Evolutionary conservation across 2,329 filamentous ascomycete species (phyloP).

Genomic region (Neonectria neomacrospora): DNA sequence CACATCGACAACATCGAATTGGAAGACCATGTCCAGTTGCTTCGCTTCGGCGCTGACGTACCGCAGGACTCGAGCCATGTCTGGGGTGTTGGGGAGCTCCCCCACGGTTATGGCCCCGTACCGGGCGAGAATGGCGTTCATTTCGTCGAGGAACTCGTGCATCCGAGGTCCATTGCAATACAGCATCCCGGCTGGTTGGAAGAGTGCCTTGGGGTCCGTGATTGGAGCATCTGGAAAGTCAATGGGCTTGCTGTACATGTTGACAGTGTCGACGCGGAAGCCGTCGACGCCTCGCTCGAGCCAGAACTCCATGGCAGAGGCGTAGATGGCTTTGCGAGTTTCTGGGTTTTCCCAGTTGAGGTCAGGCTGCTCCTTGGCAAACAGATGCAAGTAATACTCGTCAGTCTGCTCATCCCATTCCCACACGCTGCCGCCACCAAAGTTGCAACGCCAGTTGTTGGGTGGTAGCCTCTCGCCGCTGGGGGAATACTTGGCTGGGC

Average conservation of each 20-base stretch:
- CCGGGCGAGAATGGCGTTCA: conserved; percentile 67
- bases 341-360: conserved; percentile 84
- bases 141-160: conserved; percentile 74
- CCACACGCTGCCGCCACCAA: conserved; percentile 71
- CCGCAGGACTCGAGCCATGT: conserved; percentile 65
- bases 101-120: conserved; percentile 78
- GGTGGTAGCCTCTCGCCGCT: conserved; percentile 74
- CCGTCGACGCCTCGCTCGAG: conserved; percentile 77
- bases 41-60: conserved; percentile 69
- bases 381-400: conserved; percentile 83
- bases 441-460: conserved; percentile 78
- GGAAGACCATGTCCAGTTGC: conserved; percentile 77
- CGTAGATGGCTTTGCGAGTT: conserved; percentile 75
- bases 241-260: conserved; percentile 74
- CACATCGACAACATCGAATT: conserved; percentile 72
- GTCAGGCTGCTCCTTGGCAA: conserved; percentile 80
- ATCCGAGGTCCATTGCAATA: conserved; percentile 76
- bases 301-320: conserved; percentile 82
- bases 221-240: conserved; percentile 69
- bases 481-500: conserved; percentile 61
- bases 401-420: conserved; percentile 76
- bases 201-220: conserved; percentile 56
- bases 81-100: conserved; percentile 72
- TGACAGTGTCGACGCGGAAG: conserved; percentile 81
- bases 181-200: conserved; percentile 65